A percentile compares a stretch with the other conserved stretches of the same genome.
Evolutionary conservation across 208 protist species (phyloP).

Genomic region (Phytomonas serpens): DNA sequence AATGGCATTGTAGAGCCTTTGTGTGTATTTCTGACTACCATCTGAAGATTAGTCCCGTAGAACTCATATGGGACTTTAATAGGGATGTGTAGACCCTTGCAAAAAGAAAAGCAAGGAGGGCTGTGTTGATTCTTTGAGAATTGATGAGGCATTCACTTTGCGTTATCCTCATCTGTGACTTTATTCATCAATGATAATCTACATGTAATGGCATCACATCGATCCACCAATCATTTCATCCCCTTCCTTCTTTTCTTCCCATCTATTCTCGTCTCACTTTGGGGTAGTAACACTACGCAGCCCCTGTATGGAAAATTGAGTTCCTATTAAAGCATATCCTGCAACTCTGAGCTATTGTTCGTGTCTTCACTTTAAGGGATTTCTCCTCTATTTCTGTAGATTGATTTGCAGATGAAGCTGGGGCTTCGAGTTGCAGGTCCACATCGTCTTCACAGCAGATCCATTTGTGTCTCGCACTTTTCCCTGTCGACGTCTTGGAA

Average conservation of each 20-base stretch:
- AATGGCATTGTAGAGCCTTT: background rate
- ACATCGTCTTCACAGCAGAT: background rate
- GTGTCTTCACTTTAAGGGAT: background rate
- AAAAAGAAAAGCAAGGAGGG: background rate
- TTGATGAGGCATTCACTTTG: background rate
- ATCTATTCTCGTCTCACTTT: background rate
- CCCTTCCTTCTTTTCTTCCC: background rate
- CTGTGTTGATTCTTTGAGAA: constrained; percentile 4
- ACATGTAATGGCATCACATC: background rate
- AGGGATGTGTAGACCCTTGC: background rate
- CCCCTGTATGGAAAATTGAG: background rate
- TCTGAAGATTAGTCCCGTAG: background rate
- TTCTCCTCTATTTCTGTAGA: background rate
- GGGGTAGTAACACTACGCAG: background rate
- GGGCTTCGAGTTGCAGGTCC: background rate
- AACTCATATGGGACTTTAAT: background rate
- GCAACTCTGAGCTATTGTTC: background rate
- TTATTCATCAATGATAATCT: background rate
- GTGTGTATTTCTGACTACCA: background rate
- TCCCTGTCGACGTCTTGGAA: background rate
- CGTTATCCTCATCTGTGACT: background rate
- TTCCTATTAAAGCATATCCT: background rate
- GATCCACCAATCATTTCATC: background rate
- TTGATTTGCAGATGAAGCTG: background rate
- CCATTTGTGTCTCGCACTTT: background rate